A percentile compares a stretch with the other conserved stretches of the same genome.
These are phyloP conservation scores for Suillus bovinus DNA, from an alignment of 768 basidiomycete species.

Conservation along the genomic window DNA sequence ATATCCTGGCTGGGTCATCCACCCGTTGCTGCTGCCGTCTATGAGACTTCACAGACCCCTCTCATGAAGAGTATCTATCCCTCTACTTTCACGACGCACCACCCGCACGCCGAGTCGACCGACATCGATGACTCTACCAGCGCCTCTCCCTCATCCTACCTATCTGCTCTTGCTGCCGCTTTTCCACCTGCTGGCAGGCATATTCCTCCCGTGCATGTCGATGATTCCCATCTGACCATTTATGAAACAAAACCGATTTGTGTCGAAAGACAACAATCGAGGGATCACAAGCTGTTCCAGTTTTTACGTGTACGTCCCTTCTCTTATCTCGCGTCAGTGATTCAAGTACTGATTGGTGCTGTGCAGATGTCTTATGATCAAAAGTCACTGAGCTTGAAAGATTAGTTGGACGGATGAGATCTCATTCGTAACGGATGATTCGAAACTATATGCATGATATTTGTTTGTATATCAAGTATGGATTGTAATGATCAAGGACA, in stretches of 20 bases:
- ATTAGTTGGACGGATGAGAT: not conserved
- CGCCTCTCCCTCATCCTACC: not conserved
- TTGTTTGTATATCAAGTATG: not conserved
- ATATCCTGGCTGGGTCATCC: not conserved
- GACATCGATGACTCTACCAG: not conserved
- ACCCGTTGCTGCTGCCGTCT: not conserved
- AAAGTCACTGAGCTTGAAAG: not conserved
- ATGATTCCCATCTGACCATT: not conserved
- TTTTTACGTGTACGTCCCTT: not conserved
- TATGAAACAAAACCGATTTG: not conserved
- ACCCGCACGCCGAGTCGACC: not conserved
- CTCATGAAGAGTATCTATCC: too few relatives aligned
- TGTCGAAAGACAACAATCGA: not conserved
- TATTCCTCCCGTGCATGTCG: not conserved
- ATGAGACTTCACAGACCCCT: not conserved
- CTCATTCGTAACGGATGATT: not conserved
- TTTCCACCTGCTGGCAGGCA: too few relatives aligned
- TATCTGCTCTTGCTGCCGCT: not conserved
- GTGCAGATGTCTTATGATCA: conserved; percentile 1
- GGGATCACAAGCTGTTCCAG: not conserved
- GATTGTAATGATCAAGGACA: not conserved
- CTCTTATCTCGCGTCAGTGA: not conserved
- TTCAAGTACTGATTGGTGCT: not conserved
- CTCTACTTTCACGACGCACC: too few relatives aligned
- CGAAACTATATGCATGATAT: not conserved